Percentiles rank a stretch among this genome's conserved stretches.
These are phyloP conservation scores for Penicillium sp. DNA, from an alignment of 2,329 filamentous ascomycete genomes.

Conservation along the genomic window DNA sequence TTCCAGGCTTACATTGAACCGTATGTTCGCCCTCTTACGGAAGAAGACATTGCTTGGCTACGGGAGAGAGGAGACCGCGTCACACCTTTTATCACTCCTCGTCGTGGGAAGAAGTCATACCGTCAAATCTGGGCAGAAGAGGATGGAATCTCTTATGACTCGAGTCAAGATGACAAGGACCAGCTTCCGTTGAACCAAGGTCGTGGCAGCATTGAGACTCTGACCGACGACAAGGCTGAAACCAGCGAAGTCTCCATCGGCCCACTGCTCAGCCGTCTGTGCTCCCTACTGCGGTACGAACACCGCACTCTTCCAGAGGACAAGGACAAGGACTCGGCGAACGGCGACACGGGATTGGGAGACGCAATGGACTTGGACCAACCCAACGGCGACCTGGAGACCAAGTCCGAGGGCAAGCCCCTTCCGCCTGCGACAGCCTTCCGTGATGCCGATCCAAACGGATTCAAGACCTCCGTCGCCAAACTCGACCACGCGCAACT, in stretches of 20 bases:
- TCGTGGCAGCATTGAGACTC: conserved; percentile 76
- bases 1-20: conserved; percentile 92
- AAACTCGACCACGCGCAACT: conserved; percentile 81
- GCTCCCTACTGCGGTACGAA: conserved; percentile 77
- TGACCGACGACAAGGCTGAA: conserved; percentile 81
- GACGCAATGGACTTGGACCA: conserved; percentile 50
- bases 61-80: conserved; percentile 83
- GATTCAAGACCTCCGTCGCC: conserved; percentile 73
- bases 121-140: conserved; percentile 91
- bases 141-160: conserved; percentile 72
- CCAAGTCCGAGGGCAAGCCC: conserved; percentile 35
- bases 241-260: conserved; percentile 86
- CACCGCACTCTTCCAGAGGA: conserved; percentile 50
- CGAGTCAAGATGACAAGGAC: conserved; percentile 57
- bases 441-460: conserved; percentile 67
- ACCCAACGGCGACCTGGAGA: conserved; percentile 44
- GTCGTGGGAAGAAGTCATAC: conserved; percentile 79
- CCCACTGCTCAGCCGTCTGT: conserved; percentile 74
- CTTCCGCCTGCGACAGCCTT: conserved; percentile 71
- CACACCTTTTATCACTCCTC: conserved; percentile 78
- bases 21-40: conserved; percentile 80
- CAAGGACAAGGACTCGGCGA: conserved; percentile 54
- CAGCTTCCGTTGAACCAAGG: conserved; percentile 73
- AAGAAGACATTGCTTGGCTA: conserved; percentile 90
- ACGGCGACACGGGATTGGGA: conserved; percentile 42